Evolutionary conservation across 352 stramenopile species (phyloP).

Genomic region (Blastocystis sp.): DNA sequence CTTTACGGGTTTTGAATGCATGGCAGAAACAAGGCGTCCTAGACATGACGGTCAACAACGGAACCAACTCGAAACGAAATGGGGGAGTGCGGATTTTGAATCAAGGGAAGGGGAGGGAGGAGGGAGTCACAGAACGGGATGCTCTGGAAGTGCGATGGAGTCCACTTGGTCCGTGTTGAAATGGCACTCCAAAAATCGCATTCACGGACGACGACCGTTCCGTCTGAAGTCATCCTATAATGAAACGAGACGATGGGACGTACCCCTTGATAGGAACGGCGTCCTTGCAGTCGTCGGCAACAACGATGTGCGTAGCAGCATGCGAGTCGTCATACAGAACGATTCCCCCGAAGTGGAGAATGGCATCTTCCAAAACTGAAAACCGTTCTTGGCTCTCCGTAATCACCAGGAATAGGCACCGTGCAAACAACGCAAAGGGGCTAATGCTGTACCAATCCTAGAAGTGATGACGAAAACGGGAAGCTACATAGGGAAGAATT

Average conservation of each 20-base stretch:
- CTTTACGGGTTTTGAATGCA: background rate
- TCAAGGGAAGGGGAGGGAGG: background rate
- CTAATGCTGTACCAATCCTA: conserved; percentile 39
- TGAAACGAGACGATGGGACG: background rate
- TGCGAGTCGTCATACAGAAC: background rate
- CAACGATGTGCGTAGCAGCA: background rate
- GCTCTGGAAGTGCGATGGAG: background rate
- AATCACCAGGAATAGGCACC: conserved; percentile 26
- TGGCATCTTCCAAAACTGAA: background rate
- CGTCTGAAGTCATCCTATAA: background rate
- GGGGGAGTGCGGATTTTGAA: background rate
- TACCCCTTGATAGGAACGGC: background rate
- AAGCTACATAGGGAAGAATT: conserved; percentile 29
- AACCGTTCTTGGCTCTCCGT: background rate
- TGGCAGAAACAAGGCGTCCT: background rate
- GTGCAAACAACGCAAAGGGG: conserved; percentile 64
- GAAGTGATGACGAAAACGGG: background rate
- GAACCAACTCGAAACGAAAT: background rate
- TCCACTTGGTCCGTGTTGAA: background rate
- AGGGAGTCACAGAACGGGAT: background rate
- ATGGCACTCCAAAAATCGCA: background rate
- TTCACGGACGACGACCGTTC: conserved; percentile 2
- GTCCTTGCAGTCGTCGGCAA: background rate
- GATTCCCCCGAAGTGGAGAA: conserved; percentile 31
- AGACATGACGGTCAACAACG: background rate